Percentiles rank a stretch among this genome's conserved stretches.
Conservation (phyloP, 805 yeast genomes). For the Candida namnaoensis region DNA sequence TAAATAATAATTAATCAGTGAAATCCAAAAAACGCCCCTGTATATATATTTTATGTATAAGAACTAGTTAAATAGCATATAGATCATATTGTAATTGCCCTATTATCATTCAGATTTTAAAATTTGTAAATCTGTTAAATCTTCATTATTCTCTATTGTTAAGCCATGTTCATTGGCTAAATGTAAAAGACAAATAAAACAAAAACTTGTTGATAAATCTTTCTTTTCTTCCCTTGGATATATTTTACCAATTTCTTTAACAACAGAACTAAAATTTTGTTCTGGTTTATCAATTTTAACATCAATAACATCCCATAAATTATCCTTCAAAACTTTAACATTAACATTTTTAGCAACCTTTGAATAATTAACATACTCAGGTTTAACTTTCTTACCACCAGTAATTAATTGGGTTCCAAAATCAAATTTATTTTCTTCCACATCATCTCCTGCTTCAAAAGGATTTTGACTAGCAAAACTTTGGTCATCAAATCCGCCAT, state of each 20-base stretch:
- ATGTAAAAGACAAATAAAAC: constrained; percentile 71
- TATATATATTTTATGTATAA: no score
- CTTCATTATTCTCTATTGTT: constrained; percentile 34
- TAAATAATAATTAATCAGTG: no score
- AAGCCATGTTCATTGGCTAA: constrained; percentile 76
- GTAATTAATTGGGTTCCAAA: constrained; percentile 20
- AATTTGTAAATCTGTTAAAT: neutral
- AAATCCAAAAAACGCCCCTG: no score
- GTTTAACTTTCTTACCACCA: constrained; percentile 21
- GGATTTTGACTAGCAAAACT: constrained; percentile 1
- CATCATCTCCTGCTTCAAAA: constrained; percentile 6
- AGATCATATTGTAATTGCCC: no score
- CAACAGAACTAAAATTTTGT: constrained; percentile 32
- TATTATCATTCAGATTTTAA: no score
- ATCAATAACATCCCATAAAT: constrained; percentile 57
- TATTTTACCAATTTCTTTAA: constrained; percentile 32
- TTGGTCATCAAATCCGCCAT: constrained; percentile 14
- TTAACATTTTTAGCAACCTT: constrained; percentile 74
- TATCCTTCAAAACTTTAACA: constrained; percentile 62
- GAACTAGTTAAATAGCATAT: no score
- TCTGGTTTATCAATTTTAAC: constrained; percentile 2
- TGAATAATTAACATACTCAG: constrained; percentile 49
- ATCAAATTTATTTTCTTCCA: constrained; percentile 2
- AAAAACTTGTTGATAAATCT: constrained; percentile 71
- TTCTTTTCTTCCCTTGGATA: constrained; percentile 44